Percentiles rank a stretch among this genome's conserved stretches.
Evolutionary conservation across 1,284 basidiomycete species (phyloP).

Genomic region (Gomphus sp.): DNA sequence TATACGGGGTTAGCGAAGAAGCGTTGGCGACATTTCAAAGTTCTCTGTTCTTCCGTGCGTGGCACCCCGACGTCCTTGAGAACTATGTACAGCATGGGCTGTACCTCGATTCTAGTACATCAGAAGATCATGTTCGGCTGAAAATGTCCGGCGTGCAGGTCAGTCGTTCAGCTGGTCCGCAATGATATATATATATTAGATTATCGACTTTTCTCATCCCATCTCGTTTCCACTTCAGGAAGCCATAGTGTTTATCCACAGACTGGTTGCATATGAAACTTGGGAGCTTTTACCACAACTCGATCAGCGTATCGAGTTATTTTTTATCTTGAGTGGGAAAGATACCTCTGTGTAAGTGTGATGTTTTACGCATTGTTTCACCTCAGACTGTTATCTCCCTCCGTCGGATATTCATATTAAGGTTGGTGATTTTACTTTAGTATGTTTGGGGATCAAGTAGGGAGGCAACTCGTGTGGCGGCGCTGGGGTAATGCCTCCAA

Average conservation of each 20-base stretch:
- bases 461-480: conserved; percentile 46
- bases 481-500: conserved; percentile 51
- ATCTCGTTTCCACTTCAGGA: conserved; percentile 34
- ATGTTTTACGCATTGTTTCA: neutral
- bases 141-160: conserved; percentile 53
- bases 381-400: neutral
- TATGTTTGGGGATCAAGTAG: conserved; percentile 28
- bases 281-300: conserved; percentile 35
- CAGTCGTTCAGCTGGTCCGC: conserved; percentile 2
- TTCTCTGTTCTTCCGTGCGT: conserved; percentile 63
- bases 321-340: conserved; percentile 50
- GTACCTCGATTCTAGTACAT: conserved; percentile 17
- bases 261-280: conserved; percentile 30
- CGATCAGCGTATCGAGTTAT: conserved; percentile 38
- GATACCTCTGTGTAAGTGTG: conserved; percentile 19
- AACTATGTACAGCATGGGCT: conserved; percentile 63
- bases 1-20: conserved; percentile 34
- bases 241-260: conserved; percentile 44
- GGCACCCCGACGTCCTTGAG: conserved; percentile 63
- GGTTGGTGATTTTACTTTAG: conserved; percentile 17
- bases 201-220: neutral
- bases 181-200: no score
- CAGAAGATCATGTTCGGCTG: conserved; percentile 33
- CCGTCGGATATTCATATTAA: neutral
- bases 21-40: conserved; percentile 44